Base-by-base conservation (phyloP, 768 basidiomycete genomes). In the Agaricus blazei region DNA sequence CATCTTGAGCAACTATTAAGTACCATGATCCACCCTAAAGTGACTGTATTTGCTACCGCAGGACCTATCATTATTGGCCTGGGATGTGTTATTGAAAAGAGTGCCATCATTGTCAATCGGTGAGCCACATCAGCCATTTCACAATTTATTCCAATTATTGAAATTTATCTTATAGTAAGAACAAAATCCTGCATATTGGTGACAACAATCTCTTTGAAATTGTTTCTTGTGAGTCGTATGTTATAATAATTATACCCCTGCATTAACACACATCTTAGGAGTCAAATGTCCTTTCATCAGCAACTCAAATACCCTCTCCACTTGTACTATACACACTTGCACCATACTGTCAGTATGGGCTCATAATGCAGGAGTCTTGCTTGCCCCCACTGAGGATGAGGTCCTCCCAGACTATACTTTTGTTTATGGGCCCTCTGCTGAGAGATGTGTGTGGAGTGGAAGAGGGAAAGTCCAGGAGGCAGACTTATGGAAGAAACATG, bases 191-290 rank as follows among this genome's bases (percentile, higher is more conserved):
- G 92, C 83, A 86, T 19, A 92, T 99, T 47, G 96, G 96, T 4
- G 87, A 96, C 67, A 84, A 90, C 58, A 98, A 98, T 68, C 74
- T 94, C 56, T 96, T 99, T 64, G 93, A 97, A 72, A 92, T 97
- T 51, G 91, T 89, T 23, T 92, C 88, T 68, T 87, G 96, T 96
- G 64, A 59, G 90, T 84, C 1, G 19, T 19, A 19, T 1, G 1
- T 19, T 19, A 19, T 24, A 28, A 19, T 28, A 48, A 36, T 45
- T 19, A 41, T 23, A 9, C 9, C 19, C 14, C 3, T 15, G 2
- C n/a, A 5, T 5, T 31, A 31, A 51, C 23, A 15, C 12, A 36
- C 57, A 24, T 52, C n/a, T 15, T 36, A 97, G 93, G 92, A 31
- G 80, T 98, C 45, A 95, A 98, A 71, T 87, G 81, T 15, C 90